Evolutionary conservation across 352 stramenopile genomes (phyloP), one percentile per base, ranked within the genome.

Genomic region (Pythium biforme): DNA sequence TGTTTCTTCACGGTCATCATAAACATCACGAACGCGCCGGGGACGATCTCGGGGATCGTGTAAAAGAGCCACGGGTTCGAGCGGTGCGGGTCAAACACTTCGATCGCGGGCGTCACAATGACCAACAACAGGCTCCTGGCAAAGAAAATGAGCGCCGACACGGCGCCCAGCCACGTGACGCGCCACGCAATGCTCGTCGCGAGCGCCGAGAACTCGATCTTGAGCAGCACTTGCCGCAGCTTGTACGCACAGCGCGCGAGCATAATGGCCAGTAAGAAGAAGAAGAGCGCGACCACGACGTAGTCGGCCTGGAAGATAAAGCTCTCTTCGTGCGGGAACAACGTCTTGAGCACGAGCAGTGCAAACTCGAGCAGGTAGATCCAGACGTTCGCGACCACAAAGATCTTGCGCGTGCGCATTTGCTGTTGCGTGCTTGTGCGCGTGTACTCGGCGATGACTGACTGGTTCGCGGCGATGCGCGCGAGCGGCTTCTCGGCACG

Each of bases 351-450:
- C 53, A 87, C 75, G 7, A 92, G 66, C 55, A 92, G 69, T 43
- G 71, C 79, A 43, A 77, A 87, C 55, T 92, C 83, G 15, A 90
- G 70, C 17, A 92, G 61, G 65, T 92, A 90, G 55, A 92, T 90
- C 83, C 81, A 92, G 5, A 92, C 83, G 53, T 90, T 92, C 49
- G 80, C 82, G 22, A 92, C 81, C 3, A 92, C 66, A 39, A 92
- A 88, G n/a, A 90, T 65, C 60, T 83, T 89, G 9, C 77, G 62
- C 19, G 75, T 77, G 11, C 75, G 77, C 11, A 63, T 46, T 26
- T 74, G 63, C 10, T 79, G 74, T 25, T 81, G 77, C 50, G 77
- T 73, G 22, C 59, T 69, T 15, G 75, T 77, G 40, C 79, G 77
- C 55, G 77, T 88, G 68, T 88, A 89, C 62, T 88, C 79, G 19